Percentiles rank a stretch among this genome's conserved stretches.
Evolutionary conservation across 2,329 filamentous ascomycete species (phyloP).

Genomic region (Exophiala lecanii-corni): DNA sequence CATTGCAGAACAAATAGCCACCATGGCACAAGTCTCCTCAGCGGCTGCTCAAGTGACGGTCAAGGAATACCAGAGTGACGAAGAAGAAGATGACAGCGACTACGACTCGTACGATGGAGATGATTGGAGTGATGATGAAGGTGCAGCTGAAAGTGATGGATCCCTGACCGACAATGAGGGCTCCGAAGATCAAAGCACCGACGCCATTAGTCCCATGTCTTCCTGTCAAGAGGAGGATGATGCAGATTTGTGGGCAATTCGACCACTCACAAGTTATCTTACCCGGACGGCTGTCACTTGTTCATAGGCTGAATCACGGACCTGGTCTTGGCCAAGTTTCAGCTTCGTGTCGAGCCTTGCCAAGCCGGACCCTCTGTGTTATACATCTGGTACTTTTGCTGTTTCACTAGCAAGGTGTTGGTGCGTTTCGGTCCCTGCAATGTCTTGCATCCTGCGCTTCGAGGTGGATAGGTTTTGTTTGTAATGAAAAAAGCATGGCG

Average conservation of each 20-base stretch:
- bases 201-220: conserved; percentile 10
- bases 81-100: conserved; percentile 6
- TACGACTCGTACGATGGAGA: conserved; percentile 14
- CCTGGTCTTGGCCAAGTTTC: conserved; percentile 11
- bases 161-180: conserved; percentile 20
- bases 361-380: not conserved
- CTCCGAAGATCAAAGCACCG: conserved; percentile 9
- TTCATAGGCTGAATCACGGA: conserved; percentile 7
- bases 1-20: conserved; percentile 16
- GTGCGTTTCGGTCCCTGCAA: too few relatives aligned
- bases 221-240: conserved; percentile 9
- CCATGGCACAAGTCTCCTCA: conserved; percentile 10
- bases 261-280: conserved; percentile 11
- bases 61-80: conserved; percentile 5
- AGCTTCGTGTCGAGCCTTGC: conserved; percentile 16
- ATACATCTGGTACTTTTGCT: not conserved
- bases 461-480: too few relatives aligned
- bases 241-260: conserved; percentile 18
- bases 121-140: conserved; percentile 15
- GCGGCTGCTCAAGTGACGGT: conserved; percentile 1
- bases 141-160: conserved; percentile 16
- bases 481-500: too few relatives aligned
- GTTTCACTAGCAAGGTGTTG: conserved; percentile 5
- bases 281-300: not conserved
- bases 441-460: too few relatives aligned